Evolutionary conservation across 805 yeast genomes (phyloP).

Genomic region (Barnettozyma vustinii): DNA sequence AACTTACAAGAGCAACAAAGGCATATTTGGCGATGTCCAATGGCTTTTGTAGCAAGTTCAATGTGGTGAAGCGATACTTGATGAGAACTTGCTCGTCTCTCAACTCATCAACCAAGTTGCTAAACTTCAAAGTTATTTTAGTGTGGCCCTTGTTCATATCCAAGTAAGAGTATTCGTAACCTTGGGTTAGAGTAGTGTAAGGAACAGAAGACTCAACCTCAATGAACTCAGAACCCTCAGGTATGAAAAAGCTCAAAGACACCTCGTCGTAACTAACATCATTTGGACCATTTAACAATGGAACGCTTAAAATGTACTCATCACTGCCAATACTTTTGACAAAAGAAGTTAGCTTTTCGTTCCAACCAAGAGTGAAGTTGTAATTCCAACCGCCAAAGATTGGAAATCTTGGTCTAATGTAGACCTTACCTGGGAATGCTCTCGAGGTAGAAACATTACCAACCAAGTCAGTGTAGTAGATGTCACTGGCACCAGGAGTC

Average conservation of each 20-base stretch:
- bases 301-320: conserved; percentile 56
- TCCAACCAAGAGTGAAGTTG: conserved; percentile 96
- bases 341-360: conserved; percentile 48
- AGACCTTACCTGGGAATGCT: conserved; percentile 33
- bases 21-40: conserved; percentile 56
- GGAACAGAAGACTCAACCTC: conserved; percentile 54
- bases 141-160: conserved; percentile 78
- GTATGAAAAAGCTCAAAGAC: conserved; percentile 61
- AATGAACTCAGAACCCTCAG: conserved; percentile 72
- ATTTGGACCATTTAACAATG: conserved; percentile 65
- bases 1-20: conserved; percentile 52
- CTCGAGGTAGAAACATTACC: conserved; percentile 87
- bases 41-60: conserved; percentile 59
- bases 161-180: conserved; percentile 50
- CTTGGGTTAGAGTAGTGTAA: conserved; percentile 25
- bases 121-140: conserved; percentile 54
- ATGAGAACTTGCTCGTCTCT: conserved; percentile 50
- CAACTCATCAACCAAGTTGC: conserved; percentile 66
- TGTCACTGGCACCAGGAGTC: conserved; percentile 48
- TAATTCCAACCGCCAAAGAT: conserved; percentile 94
- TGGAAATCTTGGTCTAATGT: conserved; percentile 87
- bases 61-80: conserved; percentile 53
- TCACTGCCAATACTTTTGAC: conserved; percentile 35
- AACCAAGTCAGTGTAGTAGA: conserved; percentile 81
- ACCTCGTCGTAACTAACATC: conserved; percentile 66